Conservation (phyloP, 352 stramenopile genomes). For the Phytophthora ohioensis region DNA sequence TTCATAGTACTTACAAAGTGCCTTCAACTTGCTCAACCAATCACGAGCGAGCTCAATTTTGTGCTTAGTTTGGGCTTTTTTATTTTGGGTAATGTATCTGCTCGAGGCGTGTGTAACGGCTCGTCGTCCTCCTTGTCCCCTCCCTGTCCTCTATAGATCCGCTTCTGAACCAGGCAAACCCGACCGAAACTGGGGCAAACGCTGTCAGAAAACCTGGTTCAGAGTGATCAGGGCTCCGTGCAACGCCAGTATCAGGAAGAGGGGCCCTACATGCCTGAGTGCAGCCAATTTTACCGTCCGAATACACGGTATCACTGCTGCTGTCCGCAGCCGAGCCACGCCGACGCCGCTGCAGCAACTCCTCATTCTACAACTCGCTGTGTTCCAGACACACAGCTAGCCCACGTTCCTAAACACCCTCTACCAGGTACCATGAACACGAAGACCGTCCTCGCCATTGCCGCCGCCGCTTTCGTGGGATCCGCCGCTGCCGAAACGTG, state of each 20-base stretch:
- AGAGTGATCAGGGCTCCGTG: not conserved
- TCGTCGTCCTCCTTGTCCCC: not conserved
- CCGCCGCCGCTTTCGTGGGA: constrained; percentile 33
- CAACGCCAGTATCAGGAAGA: not conserved
- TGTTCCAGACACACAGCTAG: constrained; percentile 17
- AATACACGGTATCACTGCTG: not conserved
- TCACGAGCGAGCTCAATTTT: not conserved
- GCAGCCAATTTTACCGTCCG: not conserved
- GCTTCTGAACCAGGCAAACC: constrained; percentile 2
- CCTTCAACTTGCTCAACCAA: not conserved
- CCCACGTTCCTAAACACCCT: not conserved
- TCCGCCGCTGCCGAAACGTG: constrained; percentile 29
- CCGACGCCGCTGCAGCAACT: no score
- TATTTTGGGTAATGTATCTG: constrained; percentile 22
- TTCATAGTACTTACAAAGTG: no score
- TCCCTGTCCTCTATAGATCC: not conserved
- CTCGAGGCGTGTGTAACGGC: not conserved
- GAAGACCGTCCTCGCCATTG: constrained; percentile 31
- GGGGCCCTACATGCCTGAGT: not conserved
- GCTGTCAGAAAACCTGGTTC: constrained; percentile 1
- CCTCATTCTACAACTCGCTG: constrained; percentile 31
- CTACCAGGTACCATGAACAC: constrained; percentile 38
- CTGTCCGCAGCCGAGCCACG: not conserved
- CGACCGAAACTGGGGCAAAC: not conserved
- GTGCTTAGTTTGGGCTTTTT: not conserved